These are phyloP conservation scores for Pholiota molesta DNA, from an alignment of 768 basidiomycete species.

Conservation along the genomic window DNA sequence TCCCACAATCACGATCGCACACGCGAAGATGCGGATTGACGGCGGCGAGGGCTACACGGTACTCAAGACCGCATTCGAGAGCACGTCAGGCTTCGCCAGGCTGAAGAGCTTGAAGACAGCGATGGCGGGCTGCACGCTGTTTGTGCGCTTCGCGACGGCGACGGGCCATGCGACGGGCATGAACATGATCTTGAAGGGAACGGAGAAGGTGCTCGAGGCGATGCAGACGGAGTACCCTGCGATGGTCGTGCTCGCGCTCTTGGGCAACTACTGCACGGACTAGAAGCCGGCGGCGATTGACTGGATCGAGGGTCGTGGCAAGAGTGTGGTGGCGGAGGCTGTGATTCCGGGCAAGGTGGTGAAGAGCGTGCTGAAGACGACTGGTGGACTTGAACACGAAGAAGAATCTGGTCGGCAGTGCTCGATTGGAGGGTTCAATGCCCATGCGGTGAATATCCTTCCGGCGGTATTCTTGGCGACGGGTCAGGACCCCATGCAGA, in stretches of 20 bases:
- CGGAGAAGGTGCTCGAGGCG: conserved; percentile 89
- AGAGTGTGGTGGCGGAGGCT: conserved; percentile 97
- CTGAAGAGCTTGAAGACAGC: conserved; percentile 85
- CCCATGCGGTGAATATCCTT: conserved; percentile 96
- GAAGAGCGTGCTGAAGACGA: conserved; percentile 92
- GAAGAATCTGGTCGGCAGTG: conserved; percentile 97
- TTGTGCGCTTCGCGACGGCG: conserved; percentile 89
- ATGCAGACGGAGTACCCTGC: conserved; percentile 82
- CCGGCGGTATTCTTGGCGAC: conserved; percentile 96
- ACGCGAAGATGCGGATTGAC: conserved; percentile 88
- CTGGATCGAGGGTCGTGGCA: conserved; percentile 99
- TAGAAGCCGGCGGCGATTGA: conserved; percentile 99
- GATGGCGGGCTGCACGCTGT: conserved; percentile 92
- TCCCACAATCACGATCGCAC: conserved; percentile 78
- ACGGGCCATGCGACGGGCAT: conserved; percentile 99
- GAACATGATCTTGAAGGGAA: conserved; percentile 99
- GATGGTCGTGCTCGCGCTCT: conserved; percentile 89
- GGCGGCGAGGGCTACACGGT: conserved; percentile 74
- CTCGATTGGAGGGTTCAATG: conserved; percentile 97
- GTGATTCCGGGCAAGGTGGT: conserved; percentile 89
- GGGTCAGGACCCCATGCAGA: conserved; percentile 99
- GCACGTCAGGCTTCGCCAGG: conserved; percentile 91
- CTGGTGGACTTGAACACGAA: conserved; percentile 93
- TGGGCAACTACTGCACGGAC: conserved; percentile 99
- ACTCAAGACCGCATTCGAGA: conserved; percentile 88